Evolutionary conservation across 75 land plant genomes (phyloP), one percentile per base, ranked within the genome.

Genomic region (Larix kaempferi): DNA sequence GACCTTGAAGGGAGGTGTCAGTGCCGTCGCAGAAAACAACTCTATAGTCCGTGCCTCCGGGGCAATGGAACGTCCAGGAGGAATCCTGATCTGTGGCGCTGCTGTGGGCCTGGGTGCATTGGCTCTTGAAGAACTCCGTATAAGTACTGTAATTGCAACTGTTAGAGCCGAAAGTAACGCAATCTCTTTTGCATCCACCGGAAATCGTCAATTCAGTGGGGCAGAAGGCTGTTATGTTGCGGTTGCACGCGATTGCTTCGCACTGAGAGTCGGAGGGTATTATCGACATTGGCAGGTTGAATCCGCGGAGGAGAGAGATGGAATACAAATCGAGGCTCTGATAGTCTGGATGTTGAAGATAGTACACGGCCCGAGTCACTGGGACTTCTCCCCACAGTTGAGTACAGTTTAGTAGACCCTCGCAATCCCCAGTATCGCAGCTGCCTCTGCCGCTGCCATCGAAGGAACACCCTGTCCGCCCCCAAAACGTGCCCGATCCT

Each of bases 261-360:
- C 81, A 80, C 1, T 80, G 73, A 56, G 71, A 54, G 52, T 77
- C 77, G 10, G 80, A 76, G 26, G 94, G 91, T 57, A 63, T 76
- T 76, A 93, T 82, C 21, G 73, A 63, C 80, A 91, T 71, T 3
- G 89, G 90, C 49, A 93, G 77, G 27, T 72, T 72, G 85, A 91
- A 93, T 13, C 95, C 95, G 41, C 89, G 88, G n/a, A 93, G 81
- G 1, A 87, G 64, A n/a, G 91, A 88, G 54, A 93, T 88, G 74
- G 89, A 93, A 59, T 83, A 87, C 3, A 29, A 72, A 13, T 72
- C 74, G 14, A 7, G 52, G 52, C 8, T 44, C 44, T n/a, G n/a
- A n/a, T n/a, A n/a, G n/a, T 41, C 5, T 8, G 6, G 1, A 6
- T 6, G 8, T 7, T 7, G 6, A 10, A 72, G 49, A 27, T 3